Percentiles rank a stretch among this genome's conserved stretches.
phyloP scores from a whole-genome alignment of 768 basidiomycete species.

The Boletus rubroflammeus region DNA sequence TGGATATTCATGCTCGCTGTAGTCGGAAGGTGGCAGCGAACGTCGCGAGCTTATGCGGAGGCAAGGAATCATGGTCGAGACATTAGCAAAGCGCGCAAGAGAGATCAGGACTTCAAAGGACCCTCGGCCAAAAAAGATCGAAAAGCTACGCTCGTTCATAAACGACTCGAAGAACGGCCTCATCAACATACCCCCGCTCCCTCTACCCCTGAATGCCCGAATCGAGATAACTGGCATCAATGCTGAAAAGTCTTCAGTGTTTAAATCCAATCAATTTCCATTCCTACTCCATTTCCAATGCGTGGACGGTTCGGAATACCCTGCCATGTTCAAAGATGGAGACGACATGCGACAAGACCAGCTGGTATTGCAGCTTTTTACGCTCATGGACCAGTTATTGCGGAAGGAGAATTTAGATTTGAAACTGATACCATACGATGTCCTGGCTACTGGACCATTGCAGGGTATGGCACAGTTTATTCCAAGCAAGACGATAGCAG shows the following conservation, averaged over 20 bases:
- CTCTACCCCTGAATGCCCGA: slow-evolving; percentile 88
- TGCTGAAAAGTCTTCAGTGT: slow-evolving; percentile 89
- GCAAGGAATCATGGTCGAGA: slow-evolving; percentile 86
- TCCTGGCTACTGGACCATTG: slow-evolving; percentile 84
- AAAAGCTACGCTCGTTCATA: slow-evolving; percentile 83
- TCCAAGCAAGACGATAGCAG: slow-evolving; percentile 91
- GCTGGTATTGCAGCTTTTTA: slow-evolving; percentile 96
- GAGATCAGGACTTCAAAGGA: slow-evolving; percentile 91
- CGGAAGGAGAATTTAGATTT: slow-evolving; percentile 94
- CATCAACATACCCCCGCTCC: slow-evolving; percentile 72
- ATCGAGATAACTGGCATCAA: slow-evolving; percentile 83
- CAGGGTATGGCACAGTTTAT: slow-evolving; percentile 98
- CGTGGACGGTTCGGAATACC: slow-evolving; percentile 79
- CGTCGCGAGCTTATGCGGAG: slow-evolving; percentile 86
- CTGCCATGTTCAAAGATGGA: slow-evolving; percentile 97
- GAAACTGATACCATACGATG: slow-evolving; percentile 86
- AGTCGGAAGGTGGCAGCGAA: slow-evolving; percentile 75
- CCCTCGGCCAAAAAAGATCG: slow-evolving; percentile 94
- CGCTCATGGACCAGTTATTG: slow-evolving; percentile 91
- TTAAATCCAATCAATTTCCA: slow-evolving; percentile 96
- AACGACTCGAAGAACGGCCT: slow-evolving; percentile 84
- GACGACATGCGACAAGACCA: slow-evolving; percentile 99
- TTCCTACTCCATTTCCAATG: slow-evolving; percentile 89
- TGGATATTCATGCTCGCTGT: background rate
- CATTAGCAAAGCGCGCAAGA: slow-evolving; percentile 78